These are phyloP conservation scores for Petunia axillaris DNA, from an alignment of 257 asterid genomes.

Conservation along the genomic window DNA sequence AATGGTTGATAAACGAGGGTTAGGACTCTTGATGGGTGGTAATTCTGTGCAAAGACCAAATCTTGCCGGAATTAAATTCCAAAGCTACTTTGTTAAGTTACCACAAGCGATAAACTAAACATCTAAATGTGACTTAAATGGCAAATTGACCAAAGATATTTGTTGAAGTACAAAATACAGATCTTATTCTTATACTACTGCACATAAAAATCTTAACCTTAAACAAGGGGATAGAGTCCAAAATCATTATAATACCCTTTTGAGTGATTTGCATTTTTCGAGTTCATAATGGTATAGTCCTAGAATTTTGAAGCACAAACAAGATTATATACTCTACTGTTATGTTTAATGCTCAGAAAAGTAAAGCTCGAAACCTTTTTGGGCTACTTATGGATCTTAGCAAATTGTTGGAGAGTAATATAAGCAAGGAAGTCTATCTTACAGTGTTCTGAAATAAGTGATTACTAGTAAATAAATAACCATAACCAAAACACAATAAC, in stretches of 20 bases:
- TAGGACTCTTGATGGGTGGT: slow-evolving; percentile 56
- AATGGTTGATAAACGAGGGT: slow-evolving; percentile 62
- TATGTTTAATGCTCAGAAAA: not conserved
- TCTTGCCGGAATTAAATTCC: not conserved
- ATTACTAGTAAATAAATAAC: not conserved
- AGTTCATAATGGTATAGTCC: not conserved
- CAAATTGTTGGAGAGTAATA: not conserved
- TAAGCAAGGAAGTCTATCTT: not conserved
- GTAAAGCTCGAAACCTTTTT: not conserved
- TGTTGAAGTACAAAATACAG: not conserved
- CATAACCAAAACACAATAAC: not conserved
- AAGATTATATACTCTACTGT: not conserved
- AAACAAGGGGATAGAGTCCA: not conserved
- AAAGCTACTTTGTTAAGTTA: not conserved
- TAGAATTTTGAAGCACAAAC: not conserved
- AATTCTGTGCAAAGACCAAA: slow-evolving; percentile 33
- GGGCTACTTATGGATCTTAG: not conserved
- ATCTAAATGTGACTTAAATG: not conserved
- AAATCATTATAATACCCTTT: not conserved
- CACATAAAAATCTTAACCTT: not conserved
- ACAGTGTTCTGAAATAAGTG: not conserved
- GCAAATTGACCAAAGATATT: not conserved
- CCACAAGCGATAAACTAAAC: not conserved
- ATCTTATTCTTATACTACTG: not conserved
- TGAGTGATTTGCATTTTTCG: not conserved